Evolutionary conservation across 2,329 filamentous ascomycete genomes (phyloP).

Genomic region (Lomentospora prolificans): DNA sequence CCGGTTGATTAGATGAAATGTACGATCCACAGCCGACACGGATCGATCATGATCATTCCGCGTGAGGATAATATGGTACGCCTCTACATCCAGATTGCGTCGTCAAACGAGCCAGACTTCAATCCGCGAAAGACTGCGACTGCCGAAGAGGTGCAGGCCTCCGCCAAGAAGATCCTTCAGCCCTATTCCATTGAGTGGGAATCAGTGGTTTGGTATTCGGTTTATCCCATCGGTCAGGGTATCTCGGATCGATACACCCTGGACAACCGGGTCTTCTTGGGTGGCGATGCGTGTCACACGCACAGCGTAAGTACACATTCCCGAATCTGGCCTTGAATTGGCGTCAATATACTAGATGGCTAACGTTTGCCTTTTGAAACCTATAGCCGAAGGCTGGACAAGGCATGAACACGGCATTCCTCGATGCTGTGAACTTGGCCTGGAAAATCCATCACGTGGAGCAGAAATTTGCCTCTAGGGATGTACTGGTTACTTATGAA

Average conservation of each 20-base stretch:
- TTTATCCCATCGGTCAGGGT: slow-evolving; percentile 68
- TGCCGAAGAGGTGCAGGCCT: slow-evolving; percentile 51
- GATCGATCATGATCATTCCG: slow-evolving; percentile 72
- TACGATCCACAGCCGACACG: slow-evolving; percentile 63
- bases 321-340: background rate
- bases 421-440: slow-evolving; percentile 78
- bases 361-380: slow-evolving; percentile 19
- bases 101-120: slow-evolving; percentile 51
- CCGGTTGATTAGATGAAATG: slow-evolving; percentile 52
- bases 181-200: slow-evolving; percentile 62
- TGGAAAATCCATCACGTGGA: slow-evolving; percentile 96
- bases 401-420: slow-evolving; percentile 72
- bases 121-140: slow-evolving; percentile 54
- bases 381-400: slow-evolving; percentile 66
- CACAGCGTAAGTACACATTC: slow-evolving; percentile 48
- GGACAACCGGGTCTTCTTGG: slow-evolving; percentile 62
- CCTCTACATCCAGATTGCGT: slow-evolving; percentile 59
- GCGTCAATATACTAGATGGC: slow-evolving; percentile 16
- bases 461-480: slow-evolving; percentile 64
- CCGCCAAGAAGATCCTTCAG: slow-evolving; percentile 54
- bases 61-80: slow-evolving; percentile 54
- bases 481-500: slow-evolving; percentile 76
- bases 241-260: slow-evolving; percentile 59
- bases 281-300: slow-evolving; percentile 70
- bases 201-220: slow-evolving; percentile 63